phyloP scores from a whole-genome alignment of 2,329 filamentous ascomycete species.

The Claviceps quebecensis region DNA sequence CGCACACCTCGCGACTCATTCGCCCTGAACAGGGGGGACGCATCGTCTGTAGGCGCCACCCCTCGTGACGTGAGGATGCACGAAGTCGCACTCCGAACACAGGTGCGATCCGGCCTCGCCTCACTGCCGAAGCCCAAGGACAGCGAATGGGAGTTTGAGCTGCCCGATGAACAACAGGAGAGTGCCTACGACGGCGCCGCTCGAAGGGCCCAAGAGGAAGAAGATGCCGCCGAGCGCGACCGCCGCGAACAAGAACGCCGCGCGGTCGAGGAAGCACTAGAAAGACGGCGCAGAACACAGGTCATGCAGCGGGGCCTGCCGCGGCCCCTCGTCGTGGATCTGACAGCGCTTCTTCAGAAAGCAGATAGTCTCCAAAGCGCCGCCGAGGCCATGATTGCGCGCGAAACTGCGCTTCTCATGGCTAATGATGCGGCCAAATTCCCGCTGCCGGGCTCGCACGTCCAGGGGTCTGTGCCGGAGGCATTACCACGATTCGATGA shows the following conservation, averaged over 20 bases:
- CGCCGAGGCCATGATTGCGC: conserved; percentile 54
- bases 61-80: conserved; percentile 61
- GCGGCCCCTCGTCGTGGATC: conserved; percentile 58
- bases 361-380: conserved; percentile 49
- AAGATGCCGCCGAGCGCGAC: conserved; percentile 60
- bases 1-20: conserved; percentile 82
- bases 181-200: conserved; percentile 18
- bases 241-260: conserved; percentile 59
- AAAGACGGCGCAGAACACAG: conserved; percentile 73
- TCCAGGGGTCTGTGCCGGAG: conserved; percentile 46
- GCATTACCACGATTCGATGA: conserved; percentile 56
- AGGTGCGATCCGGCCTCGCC: conserved; percentile 60
- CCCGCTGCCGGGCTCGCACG: conserved; percentile 52
- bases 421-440: conserved; percentile 68
- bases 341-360: conserved; percentile 50
- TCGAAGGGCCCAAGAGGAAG: conserved; percentile 36
- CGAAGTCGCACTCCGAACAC: conserved; percentile 53
- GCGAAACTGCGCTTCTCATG: conserved; percentile 66
- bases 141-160: conserved; percentile 83
- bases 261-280: conserved; percentile 59
- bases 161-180: conserved; percentile 71
- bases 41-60: conserved; percentile 57
- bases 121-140: conserved; percentile 86
- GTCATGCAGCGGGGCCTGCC: conserved; percentile 81
- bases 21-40: conserved; percentile 61